Percentiles rank a stretch among this genome's conserved stretches.
phyloP scores from a whole-genome alignment of 2,329 filamentous ascomycete genomes.

The Moelleriella libera region DNA sequence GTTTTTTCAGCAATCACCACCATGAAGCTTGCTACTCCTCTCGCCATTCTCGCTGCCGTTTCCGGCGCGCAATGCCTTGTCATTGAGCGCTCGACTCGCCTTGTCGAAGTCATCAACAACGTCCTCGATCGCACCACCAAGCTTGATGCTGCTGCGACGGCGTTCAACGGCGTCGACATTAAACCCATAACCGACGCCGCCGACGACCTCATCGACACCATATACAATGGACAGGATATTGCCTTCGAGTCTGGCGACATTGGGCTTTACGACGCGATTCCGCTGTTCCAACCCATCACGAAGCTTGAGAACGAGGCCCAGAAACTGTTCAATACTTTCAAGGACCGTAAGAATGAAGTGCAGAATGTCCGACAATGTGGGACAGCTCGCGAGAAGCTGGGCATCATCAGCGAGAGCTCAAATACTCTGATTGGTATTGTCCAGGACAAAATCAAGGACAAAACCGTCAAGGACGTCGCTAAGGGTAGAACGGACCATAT shows the following conservation, averaged over 20 bases:
- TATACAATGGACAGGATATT: not conserved
- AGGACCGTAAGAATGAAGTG: not conserved
- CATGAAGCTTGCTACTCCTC: slow-evolving; percentile 1
- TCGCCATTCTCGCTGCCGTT: slow-evolving; percentile 1
- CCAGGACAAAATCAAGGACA: not conserved
- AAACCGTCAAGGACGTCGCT: not conserved
- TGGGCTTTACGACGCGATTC: accelerated
- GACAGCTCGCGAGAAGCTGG: not conserved
- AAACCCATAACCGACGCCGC: not conserved
- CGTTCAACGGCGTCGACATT: not conserved
- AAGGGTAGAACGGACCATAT: not conserved
- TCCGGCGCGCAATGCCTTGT: not conserved
- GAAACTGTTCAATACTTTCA: not conserved
- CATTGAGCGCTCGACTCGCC: not conserved
- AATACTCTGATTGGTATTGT: not conserved
- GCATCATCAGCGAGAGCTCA: not conserved
- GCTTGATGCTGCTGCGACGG: not conserved
- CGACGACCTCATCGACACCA: not conserved
- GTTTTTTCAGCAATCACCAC: not conserved
- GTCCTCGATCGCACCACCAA: not conserved
- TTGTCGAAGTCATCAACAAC: not conserved
- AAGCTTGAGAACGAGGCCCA: not conserved
- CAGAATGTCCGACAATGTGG: not conserved
- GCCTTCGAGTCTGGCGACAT: not conserved
- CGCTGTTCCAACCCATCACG: not conserved